Evolutionary conservation across 805 yeast species (phyloP), one percentile per base, ranked within the genome.

Genomic region (Yarrowia divulgata): DNA sequence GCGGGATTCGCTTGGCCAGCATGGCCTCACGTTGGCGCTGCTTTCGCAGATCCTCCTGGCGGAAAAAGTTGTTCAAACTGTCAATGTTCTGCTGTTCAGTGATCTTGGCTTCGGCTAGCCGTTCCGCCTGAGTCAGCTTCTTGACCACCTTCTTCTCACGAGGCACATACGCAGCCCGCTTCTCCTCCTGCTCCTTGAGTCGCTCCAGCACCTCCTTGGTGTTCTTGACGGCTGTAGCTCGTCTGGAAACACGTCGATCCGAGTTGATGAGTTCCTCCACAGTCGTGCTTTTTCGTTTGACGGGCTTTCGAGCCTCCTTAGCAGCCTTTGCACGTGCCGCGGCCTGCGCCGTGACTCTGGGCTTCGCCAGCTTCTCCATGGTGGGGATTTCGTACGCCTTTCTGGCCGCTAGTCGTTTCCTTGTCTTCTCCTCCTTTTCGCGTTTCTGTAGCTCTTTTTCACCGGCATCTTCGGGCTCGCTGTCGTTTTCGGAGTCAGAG

Each of bases 1-100:
- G 78, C 73, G 85, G 87, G 50, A 81, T 81, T 71, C 93, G 85
- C 73, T 84, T 86, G 75, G 89, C 89, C 70, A 87, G 82, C 77
- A 90, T 86, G 70, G 90, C 79, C 55, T 89, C 91, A 69, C 93
- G 81, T 75, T 93, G 94, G 68, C 85, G 85, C 76, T 89, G 88
- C 76, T 91, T 92, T 74, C 91, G 88, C 58, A 87, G 88, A 50
- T 89, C 81, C 76, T 95, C 99, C 75, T 91, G 94, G 74, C 93
- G 96, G 73, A 89, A 86, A 75, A 90, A 95, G 74, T 85, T 82
- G 71, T 90, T 87, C 72, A 95, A 81, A 2, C 97, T 90, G 35
- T 86, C 81, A 1, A 87, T 80, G 77, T 95, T 95, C 54, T 85
- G 84, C 75, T 85, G 83, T 78, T 95, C 99, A 0, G 98, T 95